A percentile compares a stretch with the other conserved stretches of the same genome.
Conservation (phyloP, 495 filamentous ascomycete genomes). For the Corynascus novoguineensis region DNA sequence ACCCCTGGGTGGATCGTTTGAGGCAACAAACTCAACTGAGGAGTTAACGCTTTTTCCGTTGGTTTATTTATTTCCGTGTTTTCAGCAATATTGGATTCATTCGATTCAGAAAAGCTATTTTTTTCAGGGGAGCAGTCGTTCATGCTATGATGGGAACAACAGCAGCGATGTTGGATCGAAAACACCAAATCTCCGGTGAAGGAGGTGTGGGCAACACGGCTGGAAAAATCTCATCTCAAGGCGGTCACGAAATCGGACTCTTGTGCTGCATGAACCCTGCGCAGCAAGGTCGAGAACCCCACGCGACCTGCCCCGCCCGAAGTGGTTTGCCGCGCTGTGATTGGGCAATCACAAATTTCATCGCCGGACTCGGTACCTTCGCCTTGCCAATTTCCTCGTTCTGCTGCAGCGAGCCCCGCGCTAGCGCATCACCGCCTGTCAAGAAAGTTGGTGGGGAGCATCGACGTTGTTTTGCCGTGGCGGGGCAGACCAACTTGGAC, state of each 20-base stretch:
- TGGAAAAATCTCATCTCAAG: conserved; percentile 20
- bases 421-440: conserved; percentile 10
- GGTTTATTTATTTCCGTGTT: conserved; percentile 9
- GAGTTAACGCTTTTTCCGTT: conserved; percentile 15
- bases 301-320: conserved; percentile 9
- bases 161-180: background rate
- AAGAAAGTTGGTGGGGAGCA: conserved; percentile 23
- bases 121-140: conserved; percentile 11
- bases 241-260: conserved; percentile 6
- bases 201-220: conserved; percentile 8
- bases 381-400: background rate
- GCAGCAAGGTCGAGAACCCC: conserved; percentile 2
- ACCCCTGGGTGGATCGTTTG: conserved; percentile 19
- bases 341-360: conserved; percentile 21
- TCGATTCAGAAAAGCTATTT: conserved; percentile 8
- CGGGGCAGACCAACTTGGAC: conserved; percentile 16
- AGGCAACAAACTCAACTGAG: background rate
- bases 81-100: conserved; percentile 2
- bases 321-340: conserved; percentile 4
- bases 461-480: conserved; percentile 11
- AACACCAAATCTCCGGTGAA: background rate
- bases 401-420: conserved; percentile 23
- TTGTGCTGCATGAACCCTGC: conserved; percentile 12
- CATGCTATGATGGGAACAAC: background rate
- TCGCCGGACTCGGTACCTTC: conserved; percentile 11